Base-by-base conservation (phyloP, 306 rosid genomes). In the Medicago lupulina region DNA sequence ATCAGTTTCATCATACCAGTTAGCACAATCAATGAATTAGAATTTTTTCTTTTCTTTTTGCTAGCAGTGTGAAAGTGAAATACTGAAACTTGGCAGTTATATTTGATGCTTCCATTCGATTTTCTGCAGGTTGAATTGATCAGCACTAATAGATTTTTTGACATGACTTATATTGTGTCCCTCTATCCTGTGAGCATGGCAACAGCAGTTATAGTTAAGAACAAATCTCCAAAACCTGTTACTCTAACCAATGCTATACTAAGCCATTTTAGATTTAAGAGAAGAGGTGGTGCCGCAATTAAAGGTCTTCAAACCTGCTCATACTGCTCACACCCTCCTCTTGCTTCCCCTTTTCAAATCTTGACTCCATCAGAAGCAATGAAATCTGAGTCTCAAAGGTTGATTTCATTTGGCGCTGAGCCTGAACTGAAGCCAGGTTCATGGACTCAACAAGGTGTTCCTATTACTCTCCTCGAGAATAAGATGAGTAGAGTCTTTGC, bases 401-500 rank as follows among this genome's bases (percentile, higher is more conserved):
- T 86, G 89, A 72, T 89, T 79, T 87, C 94, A 63, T 85, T 84
- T 50, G 92, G 93, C 13, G 74, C 85, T 10, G 88, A 87, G 78
- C 82, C 90, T 50, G 90, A 81, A 69, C 65, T 9, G 36, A 89
- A 89, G 69, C 80, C 80, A n/a, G 98, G 97, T 7, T 63, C 85
- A 3, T 95, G 98, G 98, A 36, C 84, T 21, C 79, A 78, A 3
- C 98, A 95, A 81, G 87, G 40, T 57, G 87, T 90, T 53, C 86
- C 97, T 66, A 75, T 80, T 68, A 95, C 97, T 73, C 88, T 92
- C 15, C 84, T 95, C 84, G 90, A 89, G 76, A 79, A 95, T 79
- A 92, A 88, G 89, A 74, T 95, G 78, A 92, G 97, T 71, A 87
- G 98, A 85, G 86, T 95, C 19, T 95, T 88, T 75, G 93, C 97